These are phyloP conservation scores for Fusarium secorum DNA, from an alignment of 2,329 filamentous ascomycete genomes.

Conservation along the genomic window DNA sequence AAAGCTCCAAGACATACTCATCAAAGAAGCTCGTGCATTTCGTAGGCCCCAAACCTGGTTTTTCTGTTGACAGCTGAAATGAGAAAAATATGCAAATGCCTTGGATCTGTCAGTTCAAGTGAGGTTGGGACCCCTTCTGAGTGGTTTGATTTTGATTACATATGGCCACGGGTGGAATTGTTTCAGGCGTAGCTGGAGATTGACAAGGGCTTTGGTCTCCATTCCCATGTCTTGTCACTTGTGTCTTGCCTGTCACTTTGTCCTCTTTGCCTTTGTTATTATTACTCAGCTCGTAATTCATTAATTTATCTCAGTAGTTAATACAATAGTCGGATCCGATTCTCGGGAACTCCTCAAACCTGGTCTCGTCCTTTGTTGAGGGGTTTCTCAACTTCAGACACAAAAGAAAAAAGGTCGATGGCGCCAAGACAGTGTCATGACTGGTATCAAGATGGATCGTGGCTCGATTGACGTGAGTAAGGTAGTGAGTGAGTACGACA, in stretches of 20 bases:
- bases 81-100: slow-evolving; percentile 17
- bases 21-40: slow-evolving; percentile 16
- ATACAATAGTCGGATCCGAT: slow-evolving; percentile 22
- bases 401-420: background rate
- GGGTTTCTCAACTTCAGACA: slow-evolving; percentile 9
- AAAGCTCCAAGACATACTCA: slow-evolving; percentile 10
- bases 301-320: background rate
- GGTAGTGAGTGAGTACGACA: background rate
- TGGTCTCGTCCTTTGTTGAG: slow-evolving; percentile 12
- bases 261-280: slow-evolving; percentile 9
- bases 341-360: slow-evolving; percentile 10
- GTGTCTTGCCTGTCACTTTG: background rate
- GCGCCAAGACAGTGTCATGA: slow-evolving; percentile 4
- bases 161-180: slow-evolving; percentile 27
- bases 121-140: slow-evolving; percentile 18
- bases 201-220: slow-evolving; percentile 33
- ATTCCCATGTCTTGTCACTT: slow-evolving; percentile 17
- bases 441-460: slow-evolving; percentile 4
- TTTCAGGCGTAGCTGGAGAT: slow-evolving; percentile 34
- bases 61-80: slow-evolving; percentile 20
- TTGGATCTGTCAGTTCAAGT: slow-evolving; percentile 9
- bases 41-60: slow-evolving; percentile 1
- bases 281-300: slow-evolving; percentile 4
- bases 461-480: slow-evolving; percentile 1
- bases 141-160: slow-evolving; percentile 36